Base-by-base conservation (phyloP, 2,329 filamentous ascomycete species). In the Hypoxylon sp. region DNA sequence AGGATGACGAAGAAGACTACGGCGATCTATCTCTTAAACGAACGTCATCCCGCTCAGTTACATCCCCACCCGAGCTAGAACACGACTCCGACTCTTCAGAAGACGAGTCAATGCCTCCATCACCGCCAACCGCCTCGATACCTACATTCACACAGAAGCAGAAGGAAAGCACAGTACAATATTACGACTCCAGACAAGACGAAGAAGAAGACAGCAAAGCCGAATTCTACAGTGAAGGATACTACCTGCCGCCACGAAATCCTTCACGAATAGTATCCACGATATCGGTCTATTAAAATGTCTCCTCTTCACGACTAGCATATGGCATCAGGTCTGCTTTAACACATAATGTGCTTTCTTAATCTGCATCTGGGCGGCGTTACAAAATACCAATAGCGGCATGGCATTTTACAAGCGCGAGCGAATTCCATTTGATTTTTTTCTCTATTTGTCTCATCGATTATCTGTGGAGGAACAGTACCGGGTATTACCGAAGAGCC, bases 91-190 rank as follows among this genome's bases (percentile, higher is more conserved):
- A 89, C 66, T 88, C 87, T 1, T 89, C 87, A 59, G 90, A 93
- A 71, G 91, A 93, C 78, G 89, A 91, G 70, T 80, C 83, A 49
- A 87, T 92, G 87, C 91, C 91, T 6, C 89, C 89, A 19, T 91
- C 89, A 64, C 90, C 90, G 37, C 85, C 87, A 44, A 80, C 82
- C 20, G 76, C 84, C 26, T 76, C 83, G 34, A 79, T 92, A 55
- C 81, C 86, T 63, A 79, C 83, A 41, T 91, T 92, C 73, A 80
- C 84, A 47, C 82, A 86, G 71, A 86, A 89, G 80, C 80, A 87
- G 72, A 79, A 74, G 74, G 74, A 75, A 77, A 71, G 73, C 76
- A 73, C 70, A 66, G 69, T 74, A 71, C 73, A 69, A 70, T 76
- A 75, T 64, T 72, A 73, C 62, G 69, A 74, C 54, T 67, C 74